Base-by-base conservation (phyloP, 345 rosid genomes). In the Erysimum cheiranthoides region DNA sequence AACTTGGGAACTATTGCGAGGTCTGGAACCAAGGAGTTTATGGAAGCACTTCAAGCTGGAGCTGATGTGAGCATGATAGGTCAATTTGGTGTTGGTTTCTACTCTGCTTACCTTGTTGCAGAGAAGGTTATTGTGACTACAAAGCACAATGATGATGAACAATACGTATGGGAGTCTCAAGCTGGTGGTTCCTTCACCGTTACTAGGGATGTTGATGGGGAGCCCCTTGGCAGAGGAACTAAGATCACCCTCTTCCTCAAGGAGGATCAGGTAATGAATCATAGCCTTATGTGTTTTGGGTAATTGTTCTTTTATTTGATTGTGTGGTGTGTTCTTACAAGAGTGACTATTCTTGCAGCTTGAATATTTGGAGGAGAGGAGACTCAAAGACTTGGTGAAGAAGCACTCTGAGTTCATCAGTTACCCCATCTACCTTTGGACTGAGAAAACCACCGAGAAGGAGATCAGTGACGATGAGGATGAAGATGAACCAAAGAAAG, bases 41-140 rank as follows among this genome's bases (percentile, higher is more conserved):
- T 93, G 97, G 96, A 93, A 68, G 97, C 97, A 6, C 66, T 93
- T 63, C 93, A 87, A 74, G 94, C 94, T 30, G 97, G 97, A 0
- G 97, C 96, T n/a, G 96, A 93, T 61, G 96, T 93, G 13, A 90
- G 96, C 70, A 93, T 93, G 97, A 93, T 93, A 17, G 96, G 97
- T 9, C 97, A 93, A 34, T 93, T 93, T 12, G 97, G 93, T 71
- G 97, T 93, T 5, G 96, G 97, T 58, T 93, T 93, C 84, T 93
- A 93, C 82, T 93, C 97, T 42, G 91, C 97, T n/a, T 93, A 93
- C 40, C 91, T 93, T 10, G 96, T 90, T 10, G 94, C 97, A 0
- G 96, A 93, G 71, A 93, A 82, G 75, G 96, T 93, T 10, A 75
- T 90, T 13, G 97, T 90, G 45, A 93, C 94, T 0, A 78, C 94